Evolutionary conservation across 495 filamentous ascomycete genomes (phyloP).

Genomic region (Penicillium subrubescens): DNA sequence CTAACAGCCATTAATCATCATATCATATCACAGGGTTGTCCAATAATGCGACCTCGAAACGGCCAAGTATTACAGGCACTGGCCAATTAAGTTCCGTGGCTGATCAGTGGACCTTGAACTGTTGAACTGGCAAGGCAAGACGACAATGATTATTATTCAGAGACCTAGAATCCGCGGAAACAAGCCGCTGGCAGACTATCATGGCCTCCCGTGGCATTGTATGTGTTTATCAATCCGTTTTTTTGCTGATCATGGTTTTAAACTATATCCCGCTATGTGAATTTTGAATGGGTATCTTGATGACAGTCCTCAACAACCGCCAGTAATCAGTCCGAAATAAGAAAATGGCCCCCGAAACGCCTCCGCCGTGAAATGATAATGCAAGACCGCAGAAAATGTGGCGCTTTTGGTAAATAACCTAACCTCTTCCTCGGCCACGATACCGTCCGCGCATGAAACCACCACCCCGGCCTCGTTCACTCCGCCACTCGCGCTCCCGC

Average conservation of each 20-base stretch:
- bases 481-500: constrained; percentile 54
- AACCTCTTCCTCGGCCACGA: constrained; percentile 49
- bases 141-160: neutral
- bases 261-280: neutral
- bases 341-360: constrained; percentile 6
- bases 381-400: constrained; percentile 9
- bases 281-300: constrained; percentile 22
- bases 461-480: constrained; percentile 50
- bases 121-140: neutral
- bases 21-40: neutral
- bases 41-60: constrained; percentile 3
- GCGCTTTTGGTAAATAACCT: constrained; percentile 5
- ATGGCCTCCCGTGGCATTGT: neutral
- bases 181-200: neutral
- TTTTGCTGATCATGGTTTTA: neutral
- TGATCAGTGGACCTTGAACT: neutral
- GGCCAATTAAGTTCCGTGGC: constrained; percentile 11
- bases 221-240: neutral
- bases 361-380: constrained; percentile 16
- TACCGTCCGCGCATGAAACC: constrained; percentile 53
- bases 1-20: neutral
- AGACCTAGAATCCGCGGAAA: neutral
- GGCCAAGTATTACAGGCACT: constrained; percentile 14
- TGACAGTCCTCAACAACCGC: neutral
- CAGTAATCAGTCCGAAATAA: constrained; percentile 3